A percentile compares a stretch with the other conserved stretches of the same genome.
Evolutionary conservation across 306 rosid genomes (phyloP).

Genomic region (Acacia acuminata): DNA sequence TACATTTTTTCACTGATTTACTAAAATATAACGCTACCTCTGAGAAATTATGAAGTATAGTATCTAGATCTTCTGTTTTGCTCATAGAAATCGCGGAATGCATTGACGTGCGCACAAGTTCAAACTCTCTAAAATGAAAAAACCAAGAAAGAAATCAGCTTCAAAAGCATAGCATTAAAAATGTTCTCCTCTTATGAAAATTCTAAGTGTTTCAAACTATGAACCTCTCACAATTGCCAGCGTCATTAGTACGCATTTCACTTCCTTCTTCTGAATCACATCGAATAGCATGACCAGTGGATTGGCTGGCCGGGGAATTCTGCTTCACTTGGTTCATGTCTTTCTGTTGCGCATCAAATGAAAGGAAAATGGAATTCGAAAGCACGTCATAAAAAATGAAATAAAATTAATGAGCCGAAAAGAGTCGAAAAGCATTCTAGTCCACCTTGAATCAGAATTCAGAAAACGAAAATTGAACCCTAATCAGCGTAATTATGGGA

Average conservation of each 20-base stretch:
- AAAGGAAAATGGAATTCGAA: slow-evolving; percentile 9
- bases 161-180: not conserved
- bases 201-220: not conserved
- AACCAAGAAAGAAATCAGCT: not conserved
- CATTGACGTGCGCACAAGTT: slow-evolving; percentile 70
- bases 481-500: slow-evolving; percentile 15
- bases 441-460: not conserved
- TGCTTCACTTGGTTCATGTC: slow-evolving; percentile 40
- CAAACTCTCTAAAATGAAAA: slow-evolving; percentile 53
- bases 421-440: not conserved
- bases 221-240: slow-evolving; percentile 57
- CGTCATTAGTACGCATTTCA: slow-evolving; percentile 28
- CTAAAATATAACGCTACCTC: slow-evolving; percentile 43
- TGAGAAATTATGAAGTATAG: slow-evolving; percentile 67
- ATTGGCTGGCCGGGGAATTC: slow-evolving; percentile 44
- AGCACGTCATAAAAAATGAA: not conserved
- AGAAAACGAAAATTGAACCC: not conserved
- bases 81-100: slow-evolving; percentile 73
- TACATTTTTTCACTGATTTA: not conserved
- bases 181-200: not conserved
- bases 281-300: slow-evolving; percentile 5
- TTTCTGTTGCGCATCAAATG: slow-evolving; percentile 44
- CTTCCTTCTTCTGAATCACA: slow-evolving; percentile 30
- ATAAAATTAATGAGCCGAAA: slow-evolving; percentile 7
- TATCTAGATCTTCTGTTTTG: slow-evolving; percentile 75